Percentiles rank a stretch among this genome's conserved stretches.
phyloP scores from a whole-genome alignment of 1,284 basidiomycete species.

The Inonotus hispidus region DNA sequence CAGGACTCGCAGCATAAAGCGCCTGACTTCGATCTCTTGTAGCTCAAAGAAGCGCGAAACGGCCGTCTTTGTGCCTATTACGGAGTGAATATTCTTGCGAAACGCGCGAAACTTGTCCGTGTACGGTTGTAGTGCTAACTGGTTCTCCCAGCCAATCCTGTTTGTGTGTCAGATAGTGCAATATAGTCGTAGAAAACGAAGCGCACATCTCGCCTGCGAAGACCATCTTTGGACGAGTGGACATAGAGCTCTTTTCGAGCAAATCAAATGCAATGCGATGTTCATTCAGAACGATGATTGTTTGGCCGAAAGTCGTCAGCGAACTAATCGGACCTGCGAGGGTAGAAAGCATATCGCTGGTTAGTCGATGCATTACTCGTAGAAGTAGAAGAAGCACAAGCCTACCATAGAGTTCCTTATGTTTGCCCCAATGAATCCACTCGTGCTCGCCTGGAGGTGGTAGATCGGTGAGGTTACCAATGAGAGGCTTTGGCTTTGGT shows the following conservation, averaged over 20 bases:
- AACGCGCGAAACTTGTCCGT: background rate
- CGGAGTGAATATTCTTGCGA: slow-evolving; percentile 10
- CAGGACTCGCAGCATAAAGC: slow-evolving; percentile 11
- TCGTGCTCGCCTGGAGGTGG: slow-evolving; percentile 14
- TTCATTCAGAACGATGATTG: slow-evolving; percentile 39
- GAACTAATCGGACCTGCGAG: slow-evolving; percentile 21
- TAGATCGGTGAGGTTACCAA: slow-evolving; percentile 17
- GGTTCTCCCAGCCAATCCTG: slow-evolving; percentile 7
- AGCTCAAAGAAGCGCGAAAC: slow-evolving; percentile 5
- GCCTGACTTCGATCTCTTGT: slow-evolving; percentile 13
- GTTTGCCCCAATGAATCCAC: slow-evolving; percentile 16
- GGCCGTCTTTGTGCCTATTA: slow-evolving; percentile 8
- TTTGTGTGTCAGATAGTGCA: background rate
- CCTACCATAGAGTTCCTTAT: slow-evolving; percentile 18
- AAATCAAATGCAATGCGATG: slow-evolving; percentile 38
- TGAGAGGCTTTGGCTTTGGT: slow-evolving; percentile 12
- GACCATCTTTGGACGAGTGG: slow-evolving; percentile 33
- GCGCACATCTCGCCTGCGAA: slow-evolving; percentile 13
- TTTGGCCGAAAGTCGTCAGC: slow-evolving; percentile 35
- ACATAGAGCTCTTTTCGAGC: slow-evolving; percentile 41
- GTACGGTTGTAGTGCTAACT: background rate
- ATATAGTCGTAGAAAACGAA: background rate
- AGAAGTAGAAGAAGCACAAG: background rate
- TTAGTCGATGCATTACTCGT: background rate
- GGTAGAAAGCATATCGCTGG: background rate